Percentiles rank a stretch among this genome's conserved stretches.
phyloP scores from a whole-genome alignment of 148 eudicot species.

The Rhododendron mucronatum region DNA sequence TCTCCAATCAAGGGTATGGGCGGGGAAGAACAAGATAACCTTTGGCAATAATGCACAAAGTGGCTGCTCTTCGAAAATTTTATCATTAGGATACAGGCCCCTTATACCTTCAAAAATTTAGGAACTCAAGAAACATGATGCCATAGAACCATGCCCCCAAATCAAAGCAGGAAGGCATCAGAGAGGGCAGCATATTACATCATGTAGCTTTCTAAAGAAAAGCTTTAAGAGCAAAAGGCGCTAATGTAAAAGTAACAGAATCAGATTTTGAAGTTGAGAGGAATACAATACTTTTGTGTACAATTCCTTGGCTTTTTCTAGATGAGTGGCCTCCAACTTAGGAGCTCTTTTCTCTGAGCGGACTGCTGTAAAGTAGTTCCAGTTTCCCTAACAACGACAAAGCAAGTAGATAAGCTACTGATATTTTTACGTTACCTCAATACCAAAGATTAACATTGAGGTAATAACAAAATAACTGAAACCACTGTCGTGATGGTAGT shows the following conservation, averaged over 20 bases:
- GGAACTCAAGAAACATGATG: background rate
- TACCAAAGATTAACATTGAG: background rate
- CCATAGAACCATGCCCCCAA: background rate
- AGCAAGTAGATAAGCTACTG: constrained; percentile 8
- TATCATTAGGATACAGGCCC: background rate
- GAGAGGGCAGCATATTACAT: background rate
- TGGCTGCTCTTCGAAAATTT: background rate
- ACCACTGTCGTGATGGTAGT: background rate
- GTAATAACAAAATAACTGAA: background rate
- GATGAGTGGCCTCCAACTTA: constrained; percentile 88
- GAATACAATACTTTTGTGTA: constrained; percentile 58
- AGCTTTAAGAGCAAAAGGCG: background rate
- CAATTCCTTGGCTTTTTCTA: constrained; percentile 91
- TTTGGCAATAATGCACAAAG: background rate
- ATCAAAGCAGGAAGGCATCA: background rate
- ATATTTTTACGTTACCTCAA: constrained; percentile 5
- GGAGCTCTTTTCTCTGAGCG: constrained; percentile 84
- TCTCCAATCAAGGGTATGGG: background rate
- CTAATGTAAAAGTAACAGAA: background rate
- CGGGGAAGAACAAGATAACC: background rate
- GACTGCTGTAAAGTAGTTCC: constrained; percentile 98
- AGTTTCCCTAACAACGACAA: constrained; percentile 66
- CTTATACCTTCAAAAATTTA: background rate
- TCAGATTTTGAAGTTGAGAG: constrained; percentile 5
- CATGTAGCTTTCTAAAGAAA: background rate